phyloP scores from a whole-genome alignment of 768 basidiomycete genomes.

The Macrolepiota dolichaula region DNA sequence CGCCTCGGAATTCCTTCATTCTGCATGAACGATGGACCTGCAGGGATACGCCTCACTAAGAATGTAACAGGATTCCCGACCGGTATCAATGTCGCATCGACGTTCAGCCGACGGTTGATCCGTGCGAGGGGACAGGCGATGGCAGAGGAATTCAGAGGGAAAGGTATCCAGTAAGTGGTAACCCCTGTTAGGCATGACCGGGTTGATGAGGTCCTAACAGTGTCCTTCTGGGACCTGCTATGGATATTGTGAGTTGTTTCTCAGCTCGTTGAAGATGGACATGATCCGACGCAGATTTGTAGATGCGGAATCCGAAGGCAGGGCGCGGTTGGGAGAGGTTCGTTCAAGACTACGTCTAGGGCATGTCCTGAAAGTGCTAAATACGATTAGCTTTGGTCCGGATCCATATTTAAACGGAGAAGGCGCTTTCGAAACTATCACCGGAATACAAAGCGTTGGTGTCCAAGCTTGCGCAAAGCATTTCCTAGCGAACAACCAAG shows the following conservation, averaged over 20 bases:
- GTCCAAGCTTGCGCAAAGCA: constrained; percentile 62
- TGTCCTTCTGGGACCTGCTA: constrained; percentile 47
- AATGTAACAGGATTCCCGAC: constrained; percentile 54
- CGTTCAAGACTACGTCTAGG: neutral
- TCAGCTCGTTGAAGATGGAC: neutral
- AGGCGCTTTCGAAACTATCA: constrained; percentile 55
- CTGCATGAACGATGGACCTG: constrained; percentile 48
- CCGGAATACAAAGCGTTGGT: constrained; percentile 56
- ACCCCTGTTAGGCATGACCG: too few relatives aligned
- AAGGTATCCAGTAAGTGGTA: constrained; percentile 50
- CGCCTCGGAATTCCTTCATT: constrained; percentile 41
- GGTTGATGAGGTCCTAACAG: constrained; percentile 19
- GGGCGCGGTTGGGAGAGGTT: constrained; percentile 50
- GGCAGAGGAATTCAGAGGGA: constrained; percentile 65
- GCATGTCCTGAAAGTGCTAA: neutral
- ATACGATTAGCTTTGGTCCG: constrained; percentile 40
- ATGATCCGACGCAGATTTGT: neutral
- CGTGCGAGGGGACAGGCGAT: constrained; percentile 58
- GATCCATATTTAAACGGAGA: constrained; percentile 67
- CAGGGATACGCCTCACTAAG: constrained; percentile 38
- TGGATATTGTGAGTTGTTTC: constrained; percentile 47
- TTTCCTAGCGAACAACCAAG: constrained; percentile 46
- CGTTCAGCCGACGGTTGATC: constrained; percentile 61
- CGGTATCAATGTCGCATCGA: constrained; percentile 50
- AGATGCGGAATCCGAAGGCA: constrained; percentile 52